Base-by-base conservation (phyloP, 2,329 filamentous ascomycete species). In the Orbilia quercus region DNA sequence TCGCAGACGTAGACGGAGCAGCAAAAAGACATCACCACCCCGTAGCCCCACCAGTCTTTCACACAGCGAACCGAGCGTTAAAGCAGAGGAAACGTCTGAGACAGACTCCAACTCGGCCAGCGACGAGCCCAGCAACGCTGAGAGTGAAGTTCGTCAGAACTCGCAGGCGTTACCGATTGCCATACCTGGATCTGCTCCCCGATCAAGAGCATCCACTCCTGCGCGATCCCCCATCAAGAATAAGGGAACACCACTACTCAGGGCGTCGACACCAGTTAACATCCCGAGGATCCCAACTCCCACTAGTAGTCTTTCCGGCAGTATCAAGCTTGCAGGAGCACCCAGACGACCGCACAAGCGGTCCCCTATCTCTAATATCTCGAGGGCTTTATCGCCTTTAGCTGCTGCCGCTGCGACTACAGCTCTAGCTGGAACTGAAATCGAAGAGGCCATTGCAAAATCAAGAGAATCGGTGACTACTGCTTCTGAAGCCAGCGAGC, bases 101-200 rank as follows among this genome's bases (percentile, higher is more conserved):
- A 51, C 64, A 7, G 54, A 58, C 38, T 66, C 54, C 9, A 54
- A 58, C 38, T 66, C 70, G 12, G 48, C 34, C 18, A 67, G 70
- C 63, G 53, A 74, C 55, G 65, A 74, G 22, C 40, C 67, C 31
- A 65, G 53, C 36, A 50, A 66, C 70, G 70, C 70, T 14, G 70
- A 74, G 54, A 66, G 47, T 48, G 70, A 74, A 31, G 70, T 74
- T 51, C 54, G 62, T 40, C 70, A 74, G 20, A 67, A 67, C 53
- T 67, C 70, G 1, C 70, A 63, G 28, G 59, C 70, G n/a, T 31
- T 66, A 12, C 70, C 70, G 1, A 74, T 74, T 40, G 70, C 70
- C 9, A 74, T 74, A 11, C 70, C 70, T 3, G 70, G 70, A 45
- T 74, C 70, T 12, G 70, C 70, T 4, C 70, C 70, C 6, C 60